Conservation (phyloP, 306 rosid species). For the Cucurbita moschata region DNA sequence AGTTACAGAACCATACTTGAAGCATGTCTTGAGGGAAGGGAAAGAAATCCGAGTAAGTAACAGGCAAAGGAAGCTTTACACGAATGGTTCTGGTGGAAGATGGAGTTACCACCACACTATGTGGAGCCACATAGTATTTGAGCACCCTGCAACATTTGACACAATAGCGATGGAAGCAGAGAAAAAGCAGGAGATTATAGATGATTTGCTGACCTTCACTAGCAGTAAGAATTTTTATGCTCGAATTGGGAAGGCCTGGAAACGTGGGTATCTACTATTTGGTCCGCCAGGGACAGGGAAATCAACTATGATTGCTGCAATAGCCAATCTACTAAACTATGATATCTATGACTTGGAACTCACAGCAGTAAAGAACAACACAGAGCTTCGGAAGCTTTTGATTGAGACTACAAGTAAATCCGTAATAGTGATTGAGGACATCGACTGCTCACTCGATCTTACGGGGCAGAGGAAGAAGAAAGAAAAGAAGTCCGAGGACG, state of each 20-base stretch:
- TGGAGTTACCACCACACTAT: conserved; percentile 62
- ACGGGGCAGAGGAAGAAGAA: conserved; percentile 85
- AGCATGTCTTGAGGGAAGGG: conserved; percentile 62
- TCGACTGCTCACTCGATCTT: conserved; percentile 82
- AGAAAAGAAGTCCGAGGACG: conserved; percentile 22
- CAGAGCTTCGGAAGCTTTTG: conserved; percentile 71
- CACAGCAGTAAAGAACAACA: conserved; percentile 82
- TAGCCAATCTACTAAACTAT: conserved; percentile 62
- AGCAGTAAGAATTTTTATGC: conserved; percentile 64
- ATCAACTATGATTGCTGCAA: conserved; percentile 73
- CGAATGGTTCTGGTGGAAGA: conserved; percentile 62
- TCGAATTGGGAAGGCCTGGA: conserved; percentile 77
- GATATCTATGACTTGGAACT: conserved; percentile 83
- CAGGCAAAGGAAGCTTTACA: conserved; percentile 68
- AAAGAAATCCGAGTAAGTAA: conserved; percentile 49
- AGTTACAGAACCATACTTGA: conserved; percentile 36
- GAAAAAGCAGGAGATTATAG: conserved; percentile 56
- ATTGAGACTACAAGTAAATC: conserved; percentile 80
- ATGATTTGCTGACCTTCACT: conserved; percentile 64
- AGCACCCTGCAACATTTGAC: conserved; percentile 80
- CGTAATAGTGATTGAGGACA: conserved; percentile 76
- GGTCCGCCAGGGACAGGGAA: conserved; percentile 1
- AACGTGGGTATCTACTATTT: not conserved
- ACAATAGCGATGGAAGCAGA: conserved; percentile 67
- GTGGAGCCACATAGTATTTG: conserved; percentile 89